Evolutionary conservation across 345 rosid genomes (phyloP), one percentile per base, ranked within the genome.

Genomic region (Eutrema heterophyllum): DNA sequence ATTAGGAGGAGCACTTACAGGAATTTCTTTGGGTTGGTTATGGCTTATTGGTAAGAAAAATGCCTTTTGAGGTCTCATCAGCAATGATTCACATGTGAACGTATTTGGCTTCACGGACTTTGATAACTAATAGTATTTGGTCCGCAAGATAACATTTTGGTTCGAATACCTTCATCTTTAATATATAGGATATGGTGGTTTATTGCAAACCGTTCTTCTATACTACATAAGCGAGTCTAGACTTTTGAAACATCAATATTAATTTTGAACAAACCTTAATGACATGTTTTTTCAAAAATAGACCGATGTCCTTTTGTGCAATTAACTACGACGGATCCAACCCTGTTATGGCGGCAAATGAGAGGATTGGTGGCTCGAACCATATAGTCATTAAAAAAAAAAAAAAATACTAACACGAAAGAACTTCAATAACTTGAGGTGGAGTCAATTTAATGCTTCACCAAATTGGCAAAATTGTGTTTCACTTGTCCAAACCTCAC

Each of bases 1-100:
- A 14, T 35, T 64, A 72, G 70, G 76, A 72, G 76, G 76, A 54
- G 64, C 64, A 43, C 39, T 86, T 79, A 63, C 86, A 0, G 97
- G 98, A 6, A 88, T 88, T 53, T 43, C 89, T 48, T 85, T 89
- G 44, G 98, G 84, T 41, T 89, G 97, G 96, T 66, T 91, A 50
- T 92, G 97, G 97, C 87, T 94, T 63, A 85, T 91, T 21, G 92
- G 94, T 13, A 83, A 81, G 49, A 75, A 82, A 29, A 59, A 76
- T 66, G 79, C 82, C 48, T 88, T 83, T 10, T 85, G 46, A 78
- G 40, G 49, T 54, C 38, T 44, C 50, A 64, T 64, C 16, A 14
- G 1, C 12, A 36, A 46, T 41, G 26, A 51, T 60, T 48, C 67
- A 21, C 41, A 35, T 33, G 41, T 55, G 12, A 33, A 56, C 15